Percentiles rank a stretch among this genome's conserved stretches.
Conservation (phyloP, 2,329 filamentous ascomycete genomes). For the Delphinella strobiligena region DNA sequence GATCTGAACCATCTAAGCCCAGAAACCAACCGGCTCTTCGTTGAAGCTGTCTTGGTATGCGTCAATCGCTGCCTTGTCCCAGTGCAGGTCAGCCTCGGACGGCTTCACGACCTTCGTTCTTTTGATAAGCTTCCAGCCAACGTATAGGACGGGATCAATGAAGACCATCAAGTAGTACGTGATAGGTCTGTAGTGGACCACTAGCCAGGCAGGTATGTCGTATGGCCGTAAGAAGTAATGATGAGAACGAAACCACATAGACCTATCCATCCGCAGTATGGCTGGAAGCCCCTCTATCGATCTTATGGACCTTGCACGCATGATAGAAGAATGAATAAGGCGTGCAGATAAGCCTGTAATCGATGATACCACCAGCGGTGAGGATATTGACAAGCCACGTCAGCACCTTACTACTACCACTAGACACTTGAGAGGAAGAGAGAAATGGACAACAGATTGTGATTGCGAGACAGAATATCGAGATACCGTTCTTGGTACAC, state of each 20-base stretch:
- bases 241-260: conserved; percentile 18
- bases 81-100: conserved; percentile 45
- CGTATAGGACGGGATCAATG: conserved; percentile 41
- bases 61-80: conserved; percentile 49
- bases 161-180: conserved; percentile 46
- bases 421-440: conserved; percentile 17
- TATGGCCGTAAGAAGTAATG: conserved; percentile 45
- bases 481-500: conserved; percentile 47
- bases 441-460: conserved; percentile 23
- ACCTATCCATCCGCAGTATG: conserved; percentile 40
- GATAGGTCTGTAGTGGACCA: conserved; percentile 23
- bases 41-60: conserved; percentile 42
- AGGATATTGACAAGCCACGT: conserved; percentile 38
- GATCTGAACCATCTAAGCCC: too few species aligned
- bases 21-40: too few species aligned
- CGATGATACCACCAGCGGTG: conserved; percentile 47
- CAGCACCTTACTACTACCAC: conserved; percentile 14
- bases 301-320: conserved; percentile 38
- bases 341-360: conserved; percentile 48
- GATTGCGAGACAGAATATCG: conserved; percentile 42
- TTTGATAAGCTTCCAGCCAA: conserved; percentile 53
- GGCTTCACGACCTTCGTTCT: conserved; percentile 43
- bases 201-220: conserved; percentile 28
- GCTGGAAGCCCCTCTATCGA: conserved; percentile 41
- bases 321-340: conserved; percentile 50